These are phyloP conservation scores for Rosa chinensis DNA, from an alignment of 306 rosid species.

Conservation along the genomic window DNA sequence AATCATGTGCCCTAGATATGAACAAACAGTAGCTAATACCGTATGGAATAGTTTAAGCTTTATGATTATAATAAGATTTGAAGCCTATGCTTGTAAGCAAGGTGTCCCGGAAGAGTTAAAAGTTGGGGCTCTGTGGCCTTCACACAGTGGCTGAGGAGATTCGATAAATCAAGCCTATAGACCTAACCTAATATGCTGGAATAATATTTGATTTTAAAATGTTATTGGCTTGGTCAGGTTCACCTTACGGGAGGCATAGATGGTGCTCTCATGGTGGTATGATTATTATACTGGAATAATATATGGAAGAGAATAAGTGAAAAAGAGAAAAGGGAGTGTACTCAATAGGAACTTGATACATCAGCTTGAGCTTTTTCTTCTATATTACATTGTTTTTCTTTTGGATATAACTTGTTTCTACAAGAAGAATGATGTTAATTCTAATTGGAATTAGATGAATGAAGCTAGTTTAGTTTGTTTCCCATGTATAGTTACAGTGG, in stretches of 20 bases:
- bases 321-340: conserved; percentile 10
- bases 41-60: not conserved
- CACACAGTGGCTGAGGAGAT: conserved; percentile 33
- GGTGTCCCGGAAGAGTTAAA: conserved; percentile 35
- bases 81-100: conserved; percentile 33
- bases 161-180: conserved; percentile 39
- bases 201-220: conserved; percentile 8
- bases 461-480: not conserved
- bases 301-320: not conserved
- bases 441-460: not conserved
- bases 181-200: conserved; percentile 49
- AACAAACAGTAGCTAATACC: conserved; percentile 6
- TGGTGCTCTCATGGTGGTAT: not conserved
- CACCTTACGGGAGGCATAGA: conserved; percentile 11
- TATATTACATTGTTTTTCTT: not conserved
- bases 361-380: conserved; percentile 2
- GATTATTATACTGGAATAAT: not conserved
- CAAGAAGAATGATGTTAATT: no score
- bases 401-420: not conserved
- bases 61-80: not conserved
- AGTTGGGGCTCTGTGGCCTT: conserved; percentile 34
- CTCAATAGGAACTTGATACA: conserved; percentile 5
- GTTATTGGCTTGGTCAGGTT: not conserved
- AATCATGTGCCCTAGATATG: conserved; percentile 5
- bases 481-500: not conserved